Evolutionary conservation across 306 rosid species (phyloP), one percentile per base, ranked within the genome.

Genomic region (Corylus avellana): DNA sequence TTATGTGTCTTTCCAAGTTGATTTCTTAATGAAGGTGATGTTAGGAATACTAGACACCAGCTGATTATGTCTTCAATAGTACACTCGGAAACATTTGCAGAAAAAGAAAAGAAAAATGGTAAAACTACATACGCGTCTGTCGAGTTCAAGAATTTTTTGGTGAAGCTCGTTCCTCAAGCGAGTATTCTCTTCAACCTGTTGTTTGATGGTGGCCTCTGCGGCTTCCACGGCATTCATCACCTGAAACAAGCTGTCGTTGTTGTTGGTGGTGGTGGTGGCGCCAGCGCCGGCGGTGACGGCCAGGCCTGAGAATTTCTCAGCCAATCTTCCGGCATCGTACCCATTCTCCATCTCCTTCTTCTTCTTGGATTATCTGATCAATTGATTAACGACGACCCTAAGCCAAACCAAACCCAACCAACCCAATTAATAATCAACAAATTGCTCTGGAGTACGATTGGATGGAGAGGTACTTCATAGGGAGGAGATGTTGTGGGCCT

Each of bases 221-320:
- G 93, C 90, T 88, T 96, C 99, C 71, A 96, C 97, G 50, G 98
- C 99, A 74, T 90, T 93, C 89, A 93, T 89, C 17, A 96, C 96
- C 91, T 96, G 96, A 77, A 77, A 81, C 90, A 96, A 85, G 85
- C 73, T 87, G 55, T 89, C 93, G 59, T 86, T 91, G 76, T 79
- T 86, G 80, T 76, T 75, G 56, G 18, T 42, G 20, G 71, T 77
- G 74, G 69, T 76, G 81, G 29, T 76, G 88, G 44, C 76, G 71
- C 22, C 76, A 64, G 77, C 68, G 76, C 79, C 82, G 88, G 78
- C 47, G 62, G 83, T 80, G 77, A 90, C 77, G 55, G 59, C 84
- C 92, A 94, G 37, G 22, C 83, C 93, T 5, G 97, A 87, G 79
- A 94, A 94, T 75, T 92, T 91, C 35, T 88, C 92, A 4, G 89